Evolutionary conservation across 345 rosid species (phyloP).

Genomic region (Murraya paniculata): DNA sequence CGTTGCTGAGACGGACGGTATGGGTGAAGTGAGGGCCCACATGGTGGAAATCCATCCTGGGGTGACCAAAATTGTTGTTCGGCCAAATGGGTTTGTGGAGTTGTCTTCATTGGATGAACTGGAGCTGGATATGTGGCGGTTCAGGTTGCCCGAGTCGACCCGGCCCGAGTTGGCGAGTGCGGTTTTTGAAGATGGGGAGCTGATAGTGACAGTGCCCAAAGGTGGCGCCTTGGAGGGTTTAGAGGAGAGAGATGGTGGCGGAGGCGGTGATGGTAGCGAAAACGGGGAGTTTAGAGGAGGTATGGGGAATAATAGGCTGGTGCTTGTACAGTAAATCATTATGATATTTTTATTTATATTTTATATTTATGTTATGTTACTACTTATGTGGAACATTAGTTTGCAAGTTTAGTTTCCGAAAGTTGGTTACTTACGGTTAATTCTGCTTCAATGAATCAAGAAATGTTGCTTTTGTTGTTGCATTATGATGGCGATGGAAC

Average conservation of each 20-base stretch:
- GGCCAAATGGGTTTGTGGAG: constrained; percentile 64
- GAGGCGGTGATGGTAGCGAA: constrained; percentile 26
- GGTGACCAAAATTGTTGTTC: constrained; percentile 74
- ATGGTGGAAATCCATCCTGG: constrained; percentile 86
- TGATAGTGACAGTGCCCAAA: constrained; percentile 92
- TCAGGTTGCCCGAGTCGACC: constrained; percentile 81
- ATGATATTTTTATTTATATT: not conserved
- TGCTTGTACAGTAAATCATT: constrained; percentile 81
- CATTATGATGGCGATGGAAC: not conserved
- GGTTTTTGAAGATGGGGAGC: constrained; percentile 59
- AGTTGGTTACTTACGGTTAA: constrained; percentile 4
- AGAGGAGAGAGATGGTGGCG: constrained; percentile 37
- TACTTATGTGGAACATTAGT: constrained; percentile 25
- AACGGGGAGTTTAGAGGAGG: constrained; percentile 66
- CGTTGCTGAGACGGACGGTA: constrained; percentile 70
- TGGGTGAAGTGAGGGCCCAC: constrained; percentile 73
- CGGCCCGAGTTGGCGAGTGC: constrained; percentile 93
- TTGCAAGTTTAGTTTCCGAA: constrained; percentile 15
- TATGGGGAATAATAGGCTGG: constrained; percentile 73
- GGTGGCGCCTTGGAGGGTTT: constrained; percentile 31
- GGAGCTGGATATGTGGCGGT: constrained; percentile 95
- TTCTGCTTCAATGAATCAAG: constrained; percentile 26
- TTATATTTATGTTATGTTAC: not conserved
- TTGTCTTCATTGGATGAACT: constrained; percentile 56
- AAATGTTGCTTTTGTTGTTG: constrained; percentile 18